Evolutionary conservation across 1,139 yeast species (phyloP), one percentile per base, ranked within the genome.

Genomic region (Diutina sp.): DNA sequence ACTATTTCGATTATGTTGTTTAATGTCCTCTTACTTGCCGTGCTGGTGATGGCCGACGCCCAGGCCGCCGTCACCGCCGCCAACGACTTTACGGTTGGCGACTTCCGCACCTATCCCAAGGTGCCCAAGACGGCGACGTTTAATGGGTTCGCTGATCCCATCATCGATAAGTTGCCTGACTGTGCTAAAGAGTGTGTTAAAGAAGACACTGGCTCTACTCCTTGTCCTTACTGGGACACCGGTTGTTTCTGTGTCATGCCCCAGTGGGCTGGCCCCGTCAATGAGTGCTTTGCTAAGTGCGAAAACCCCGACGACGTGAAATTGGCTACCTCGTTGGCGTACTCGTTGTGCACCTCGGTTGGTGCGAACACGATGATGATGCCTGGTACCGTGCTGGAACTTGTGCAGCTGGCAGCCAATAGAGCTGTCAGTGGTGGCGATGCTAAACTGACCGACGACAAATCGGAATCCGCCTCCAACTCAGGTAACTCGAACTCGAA

Each of bases 311-410:
- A 55, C 1, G 69, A 69, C 44, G 69, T 69, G 51, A 56, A 51
- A 14, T 46, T 51, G 28, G 67, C 67, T 55, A 63, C 67, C 53
- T 63, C 67, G 46, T 66, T 73, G 60, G 82, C 80, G 32, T 64
- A 64, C 16, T 74, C 80, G 8, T 60, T 76, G 55, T 78, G 82
- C 63, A 61, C 67, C 51, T 61, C 62, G 21, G 81, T 72, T 51
- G 82, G 82, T 57, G 82, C 77, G 25, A 70, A 71, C 58, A 65
- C 73, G 46, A 76, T 78, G 79, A 69, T 72, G 69, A 70, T 77
- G 68, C 78, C 78, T 11, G 73, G 71, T n/a, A 65, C 74, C 5
- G 69, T 73, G 55, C 67, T 75, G 12, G 52, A 54, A 12, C 6
- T 50, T 11, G 30, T 51, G 9, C 16, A 18, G 14, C 30, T 45